A percentile compares a stretch with the other conserved stretches of the same genome.
phyloP scores from a whole-genome alignment of 2,329 filamentous ascomycete genomes.

The Cytospora piceae region DNA sequence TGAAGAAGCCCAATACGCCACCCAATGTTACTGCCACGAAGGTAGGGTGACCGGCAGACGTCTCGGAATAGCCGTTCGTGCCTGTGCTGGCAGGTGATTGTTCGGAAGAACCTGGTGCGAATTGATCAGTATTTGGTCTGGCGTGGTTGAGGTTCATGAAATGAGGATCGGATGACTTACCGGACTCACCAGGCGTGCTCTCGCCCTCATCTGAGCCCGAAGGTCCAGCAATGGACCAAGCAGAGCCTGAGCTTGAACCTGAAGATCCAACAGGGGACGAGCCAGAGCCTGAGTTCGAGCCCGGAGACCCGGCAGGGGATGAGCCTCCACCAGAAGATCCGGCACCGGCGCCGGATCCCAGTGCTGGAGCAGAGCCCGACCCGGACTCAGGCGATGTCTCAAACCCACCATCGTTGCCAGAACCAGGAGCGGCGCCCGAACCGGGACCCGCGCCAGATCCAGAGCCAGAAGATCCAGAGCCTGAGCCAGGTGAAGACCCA shows the following conservation, averaged over 20 bases:
- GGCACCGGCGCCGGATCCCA: not conserved
- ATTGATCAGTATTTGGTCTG: not conserved
- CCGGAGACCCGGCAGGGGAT: not conserved
- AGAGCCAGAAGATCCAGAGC: not conserved
- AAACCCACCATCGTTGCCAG: not conserved
- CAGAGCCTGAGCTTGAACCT: not conserved
- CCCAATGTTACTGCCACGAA: slow-evolving; percentile 16
- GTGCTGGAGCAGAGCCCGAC: not conserved
- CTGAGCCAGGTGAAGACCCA: not conserved
- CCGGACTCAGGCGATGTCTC: not conserved
- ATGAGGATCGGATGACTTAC: not conserved
- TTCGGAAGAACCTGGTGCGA: not conserved
- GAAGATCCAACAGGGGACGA: not conserved
- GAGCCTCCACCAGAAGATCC: not conserved
- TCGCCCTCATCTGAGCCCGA: not conserved
- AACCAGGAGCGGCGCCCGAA: not conserved
- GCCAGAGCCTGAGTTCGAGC: not conserved
- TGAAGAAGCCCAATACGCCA: slow-evolving; percentile 9
- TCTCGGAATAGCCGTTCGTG: slow-evolving; percentile 10
- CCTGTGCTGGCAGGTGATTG: not conserved
- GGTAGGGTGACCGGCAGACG: slow-evolving; percentile 7
- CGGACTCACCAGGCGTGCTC: not conserved
- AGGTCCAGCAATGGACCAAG: not conserved
- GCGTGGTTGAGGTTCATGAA: not conserved
- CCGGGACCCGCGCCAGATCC: not conserved